A percentile compares a stretch with the other conserved stretches of the same genome.
Conservation (phyloP, 2,329 filamentous ascomycete genomes). For the Chaetomium strumarium region DNA sequence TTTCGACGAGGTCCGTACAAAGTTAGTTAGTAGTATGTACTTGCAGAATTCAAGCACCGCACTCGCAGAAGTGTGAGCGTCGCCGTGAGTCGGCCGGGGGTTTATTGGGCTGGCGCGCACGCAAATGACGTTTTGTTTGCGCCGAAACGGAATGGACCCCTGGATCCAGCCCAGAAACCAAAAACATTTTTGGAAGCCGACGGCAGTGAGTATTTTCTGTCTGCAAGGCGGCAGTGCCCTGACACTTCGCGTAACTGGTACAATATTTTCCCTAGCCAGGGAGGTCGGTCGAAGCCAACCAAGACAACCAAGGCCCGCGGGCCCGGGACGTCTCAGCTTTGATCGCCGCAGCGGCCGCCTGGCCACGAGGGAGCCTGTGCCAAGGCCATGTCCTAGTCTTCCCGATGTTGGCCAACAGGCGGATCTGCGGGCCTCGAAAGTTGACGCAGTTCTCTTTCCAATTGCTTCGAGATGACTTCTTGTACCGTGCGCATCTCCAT, state of each 20-base stretch:
- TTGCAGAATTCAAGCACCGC: too few relatives aligned
- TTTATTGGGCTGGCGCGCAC: not conserved
- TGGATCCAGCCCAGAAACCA: not conserved
- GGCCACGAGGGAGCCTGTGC: not conserved
- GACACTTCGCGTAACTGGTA: too few relatives aligned
- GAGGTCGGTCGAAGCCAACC: not conserved
- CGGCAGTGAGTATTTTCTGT: not conserved
- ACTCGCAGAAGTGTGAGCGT: too few relatives aligned
- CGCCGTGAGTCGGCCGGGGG: not conserved
- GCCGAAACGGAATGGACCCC: not conserved
- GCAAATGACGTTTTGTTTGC: not conserved
- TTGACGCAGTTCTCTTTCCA: too few relatives aligned
- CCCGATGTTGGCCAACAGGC: not conserved
- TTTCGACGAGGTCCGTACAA: too few relatives aligned
- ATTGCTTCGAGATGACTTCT: too few relatives aligned
- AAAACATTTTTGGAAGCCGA: not conserved
- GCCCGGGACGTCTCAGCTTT: constrained; percentile 6
- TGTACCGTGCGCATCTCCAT: too few relatives aligned
- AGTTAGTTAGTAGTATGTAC: too few relatives aligned
- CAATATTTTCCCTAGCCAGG: too few relatives aligned
- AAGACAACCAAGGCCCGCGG: not conserved
- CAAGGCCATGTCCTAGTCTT: not conserved
- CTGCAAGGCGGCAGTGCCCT: too few relatives aligned
- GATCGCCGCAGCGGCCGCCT: not conserved
- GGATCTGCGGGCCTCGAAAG: not conserved